Conservation (phyloP, 495 filamentous ascomycete species). For the Ramalina intermedia region DNA sequence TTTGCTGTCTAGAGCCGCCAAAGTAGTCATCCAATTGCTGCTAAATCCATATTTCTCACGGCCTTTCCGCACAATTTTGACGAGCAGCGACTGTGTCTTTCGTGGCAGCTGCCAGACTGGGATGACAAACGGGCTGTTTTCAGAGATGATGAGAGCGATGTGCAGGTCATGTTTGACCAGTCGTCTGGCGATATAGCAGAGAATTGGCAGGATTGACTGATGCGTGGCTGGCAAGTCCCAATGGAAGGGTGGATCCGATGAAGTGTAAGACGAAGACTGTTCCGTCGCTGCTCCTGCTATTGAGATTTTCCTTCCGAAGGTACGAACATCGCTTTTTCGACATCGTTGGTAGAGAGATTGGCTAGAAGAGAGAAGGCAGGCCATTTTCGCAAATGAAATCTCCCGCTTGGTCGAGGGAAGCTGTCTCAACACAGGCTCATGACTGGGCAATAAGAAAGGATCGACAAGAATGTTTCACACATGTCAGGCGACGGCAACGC, state of each 20-base stretch:
- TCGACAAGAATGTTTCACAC: too few relatives aligned
- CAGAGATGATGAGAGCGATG: constrained; percentile 33
- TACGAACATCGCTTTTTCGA: not conserved
- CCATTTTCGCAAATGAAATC: too few relatives aligned
- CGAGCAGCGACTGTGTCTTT: constrained; percentile 24
- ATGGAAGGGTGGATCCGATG: constrained; percentile 1
- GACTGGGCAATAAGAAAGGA: too few relatives aligned
- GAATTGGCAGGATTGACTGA: constrained; percentile 25
- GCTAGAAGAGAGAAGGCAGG: not conserved
- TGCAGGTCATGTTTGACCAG: constrained; percentile 32
- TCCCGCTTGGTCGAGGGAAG: too few relatives aligned
- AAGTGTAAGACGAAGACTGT: too few relatives aligned
- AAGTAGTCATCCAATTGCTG: constrained; percentile 30
- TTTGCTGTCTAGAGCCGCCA: constrained; percentile 24
- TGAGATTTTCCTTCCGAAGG: not conserved
- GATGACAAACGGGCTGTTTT: constrained; percentile 34
- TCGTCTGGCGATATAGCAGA: constrained; percentile 35
- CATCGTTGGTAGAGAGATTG: not conserved
- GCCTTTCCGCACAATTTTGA: constrained; percentile 27
- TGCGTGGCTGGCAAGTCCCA: constrained; percentile 12
- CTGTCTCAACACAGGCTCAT: too few relatives aligned
- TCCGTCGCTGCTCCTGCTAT: too few relatives aligned
- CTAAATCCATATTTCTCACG: constrained; percentile 30
- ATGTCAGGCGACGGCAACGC: too few relatives aligned
- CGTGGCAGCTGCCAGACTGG: constrained; percentile 28